phyloP scores from a whole-genome alignment of 1,139 yeast genomes.

The Scheffersomyces lignicola region DNA sequence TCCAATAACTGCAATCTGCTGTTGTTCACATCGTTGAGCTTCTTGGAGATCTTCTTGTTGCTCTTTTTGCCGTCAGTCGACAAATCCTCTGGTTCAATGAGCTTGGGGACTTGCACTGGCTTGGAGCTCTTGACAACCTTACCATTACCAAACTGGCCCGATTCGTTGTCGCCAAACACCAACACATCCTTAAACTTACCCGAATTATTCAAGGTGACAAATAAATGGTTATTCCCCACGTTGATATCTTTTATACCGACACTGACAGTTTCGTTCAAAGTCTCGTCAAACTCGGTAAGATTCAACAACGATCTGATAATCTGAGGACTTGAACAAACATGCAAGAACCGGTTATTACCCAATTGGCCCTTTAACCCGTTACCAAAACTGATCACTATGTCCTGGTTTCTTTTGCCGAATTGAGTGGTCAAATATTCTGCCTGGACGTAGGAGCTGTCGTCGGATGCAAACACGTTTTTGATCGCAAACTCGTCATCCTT shows the following conservation, averaged over 20 bases:
- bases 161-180: conserved; percentile 81
- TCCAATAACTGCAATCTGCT: conserved; percentile 48
- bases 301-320: conserved; percentile 53
- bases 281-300: conserved; percentile 44
- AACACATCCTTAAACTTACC: conserved; percentile 56
- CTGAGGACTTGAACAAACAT: conserved; percentile 69
- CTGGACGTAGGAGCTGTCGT: conserved; percentile 62
- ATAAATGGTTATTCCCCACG: conserved; percentile 66
- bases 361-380: conserved; percentile 86
- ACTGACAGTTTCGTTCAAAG: conserved; percentile 26
- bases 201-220: conserved; percentile 55
- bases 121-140: conserved; percentile 58
- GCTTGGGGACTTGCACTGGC: conserved; percentile 56
- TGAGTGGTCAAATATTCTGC: conserved; percentile 27
- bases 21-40: conserved; percentile 35
- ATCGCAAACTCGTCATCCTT: conserved; percentile 40
- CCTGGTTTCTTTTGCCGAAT: conserved; percentile 18
- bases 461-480: conserved; percentile 61
- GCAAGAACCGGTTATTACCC: conserved; percentile 75
- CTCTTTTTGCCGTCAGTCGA: conserved; percentile 12
- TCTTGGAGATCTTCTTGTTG: conserved; percentile 21
- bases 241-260: conserved; percentile 54
- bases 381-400: conserved; percentile 65
- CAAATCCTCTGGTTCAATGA: conserved; percentile 56
- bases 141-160: conserved; percentile 85